Evolutionary conservation across 257 asterid species (phyloP), one percentile per base, ranked within the genome.

Genomic region (Gynochthodes officinalis): DNA sequence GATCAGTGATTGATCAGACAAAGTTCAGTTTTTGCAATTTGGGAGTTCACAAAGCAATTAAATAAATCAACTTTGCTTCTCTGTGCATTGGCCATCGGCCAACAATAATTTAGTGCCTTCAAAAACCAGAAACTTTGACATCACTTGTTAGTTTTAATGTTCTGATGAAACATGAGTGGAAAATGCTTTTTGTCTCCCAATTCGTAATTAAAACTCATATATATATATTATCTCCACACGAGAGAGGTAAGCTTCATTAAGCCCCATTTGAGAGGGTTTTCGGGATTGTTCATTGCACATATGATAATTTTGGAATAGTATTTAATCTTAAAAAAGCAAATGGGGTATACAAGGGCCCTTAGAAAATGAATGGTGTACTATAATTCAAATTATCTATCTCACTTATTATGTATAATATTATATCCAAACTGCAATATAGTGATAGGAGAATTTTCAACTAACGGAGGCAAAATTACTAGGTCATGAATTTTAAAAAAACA

Each of bases 11-110:
- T 33, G 44, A 25, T 14, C n/a, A 5, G 35, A 68, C 50, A 32
- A 33, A 50, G 44, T 68, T 49, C 40, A 28, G 44, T 53, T 15
- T 33, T 16, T 5, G 0, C 25, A 18, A 5, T 59, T 18, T 19
- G 5, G 18, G 10, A 12, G 23, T 4, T 48, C 14, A 21, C 14
- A 39, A 0, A 28, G 3, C 21, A 59, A 59, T 43, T 64, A 23
- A 40, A 23, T 8, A 12, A 27, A 6, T 42, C 44, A 52, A 50
- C 37, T 69, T 68, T 33, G 5, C 11, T 21, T 27, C 48, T 50
- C 63, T 48, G 44, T 30, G 53, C 37, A 63, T 37, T 63, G 48
- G 48, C 48, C 48, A 8, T 46, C 21, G 50, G 62, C 73, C 64
- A 53, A 64, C 27, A 53, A 39, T n/a, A 10, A 37, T 5, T 1